Base-by-base conservation (phyloP, 2,329 filamentous ascomycete genomes). In the Trichoderma asperellum region DNA sequence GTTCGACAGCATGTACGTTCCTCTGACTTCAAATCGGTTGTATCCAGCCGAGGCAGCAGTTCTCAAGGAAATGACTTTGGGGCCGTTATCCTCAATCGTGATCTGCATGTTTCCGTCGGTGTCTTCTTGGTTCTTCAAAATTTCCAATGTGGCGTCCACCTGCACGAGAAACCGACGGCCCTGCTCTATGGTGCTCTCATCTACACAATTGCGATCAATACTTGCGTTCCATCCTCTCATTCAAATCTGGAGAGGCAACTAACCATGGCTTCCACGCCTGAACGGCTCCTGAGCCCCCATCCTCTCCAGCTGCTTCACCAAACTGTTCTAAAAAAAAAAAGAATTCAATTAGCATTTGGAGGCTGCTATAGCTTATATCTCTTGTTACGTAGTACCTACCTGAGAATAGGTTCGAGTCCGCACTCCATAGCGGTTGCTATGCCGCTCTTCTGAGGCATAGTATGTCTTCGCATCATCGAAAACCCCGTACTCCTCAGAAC, bases 1-100 rank as follows among this genome's bases (percentile, higher is more conserved):
- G 79, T 98, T 99, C 72, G 95, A 97, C 70, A 99, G 87, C 91
- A 97, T 96, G 81, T 99, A 99, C 37, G 93, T 98, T 75, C 96
- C 96, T 73, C 95, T 92, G 71, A 99, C 88, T 77, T 98, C 94
- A 79, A 95, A 94, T 72, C 90, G 89, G 76, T 94, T 95, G 83
- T 92, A 89, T 53, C 94, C 95, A 74, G 92, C 93, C 43, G 94
- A 97, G 27, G 88, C 91, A 34, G 92, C 91, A 3, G 95, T 97
- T 72, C 93, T 92, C 47, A 98, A 84, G 47, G 92, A 91, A 67
- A 97, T 86, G 57, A 93, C 91, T 86, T 98, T 99, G 61, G 96
- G 95, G 0, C 96, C 96, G 72, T 88, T 87, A 81, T 99, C 96
- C 77, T 98, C 96, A 75, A 98, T 97, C 35, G 96, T 99, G 79